Base-by-base conservation (phyloP, 352 stramenopile genomes). In the Phytopythium delawarense region DNA sequence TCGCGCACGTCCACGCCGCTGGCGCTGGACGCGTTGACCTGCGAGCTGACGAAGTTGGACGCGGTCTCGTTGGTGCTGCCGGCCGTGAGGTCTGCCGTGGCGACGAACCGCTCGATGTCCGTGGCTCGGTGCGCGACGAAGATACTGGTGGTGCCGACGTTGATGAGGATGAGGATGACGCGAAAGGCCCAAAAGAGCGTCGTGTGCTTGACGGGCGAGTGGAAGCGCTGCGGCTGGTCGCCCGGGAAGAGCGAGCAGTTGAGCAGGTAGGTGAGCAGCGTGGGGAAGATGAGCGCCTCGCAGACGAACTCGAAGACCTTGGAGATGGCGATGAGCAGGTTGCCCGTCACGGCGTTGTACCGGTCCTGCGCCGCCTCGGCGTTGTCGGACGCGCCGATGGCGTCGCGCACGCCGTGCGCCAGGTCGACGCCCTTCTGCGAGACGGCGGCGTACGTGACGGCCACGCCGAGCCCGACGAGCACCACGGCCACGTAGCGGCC, bases 121-220 rank as follows among this genome's bases (percentile, higher is more conserved):
- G 40, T 49, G 42, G 46, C 44, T 8, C 32, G 40, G 58, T 71
- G 54, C 12, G 52, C 35, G n/a, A 75, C 51, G 51, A 62, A 67
- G 30, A 74, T 67, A 42, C 62, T 69, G 2, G 75, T 61, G 50
- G 80, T 69, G 4, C 67, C 75, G 34, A 81, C 65, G 53, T 75
- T 78, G 42, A 84, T 40, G 28, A 77, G 48, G 65, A 72, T 81
- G 61, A 75, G 65, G 8, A 79, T 61, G 49, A 74, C 20, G 12
- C 70, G 72, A 18, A 55, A 60, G 57, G 80, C 74, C 65, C 60
- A 71, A 48, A 70, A 76, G 18, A 84, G 55, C 16, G 55, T 34
- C 13, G 59, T 54, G n/a, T 46, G 62, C 64, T 84, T 84, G 70
- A 78, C 45, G 5, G 32, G 57, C 12, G 62, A 57, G 9, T 51